phyloP scores from a whole-genome alignment of 2,329 filamentous ascomycete species.

The Thermothelomyces thermophilus region DNA sequence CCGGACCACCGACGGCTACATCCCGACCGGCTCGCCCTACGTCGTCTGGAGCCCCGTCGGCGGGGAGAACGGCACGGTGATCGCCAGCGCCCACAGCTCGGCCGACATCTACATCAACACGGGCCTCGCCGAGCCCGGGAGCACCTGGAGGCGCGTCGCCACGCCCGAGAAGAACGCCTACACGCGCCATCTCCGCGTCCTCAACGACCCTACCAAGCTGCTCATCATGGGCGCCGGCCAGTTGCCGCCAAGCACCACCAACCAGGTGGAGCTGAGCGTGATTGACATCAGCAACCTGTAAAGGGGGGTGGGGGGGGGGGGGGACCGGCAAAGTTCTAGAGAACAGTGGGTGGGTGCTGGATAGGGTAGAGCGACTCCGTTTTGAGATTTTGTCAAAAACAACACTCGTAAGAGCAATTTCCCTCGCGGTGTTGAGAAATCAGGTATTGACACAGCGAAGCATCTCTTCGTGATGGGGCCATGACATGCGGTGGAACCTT shows the following conservation, averaged over 20 bases:
- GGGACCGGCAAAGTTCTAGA: too few species aligned
- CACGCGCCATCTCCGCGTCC: conserved; percentile 32
- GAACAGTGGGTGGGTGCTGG: too few species aligned
- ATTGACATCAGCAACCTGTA: conserved; percentile 22
- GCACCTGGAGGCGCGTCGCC: conserved; percentile 32
- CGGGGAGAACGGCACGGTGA: conserved; percentile 38
- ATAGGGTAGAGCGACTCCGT: too few species aligned
- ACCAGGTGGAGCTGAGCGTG: conserved; percentile 36
- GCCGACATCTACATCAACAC: conserved; percentile 37
- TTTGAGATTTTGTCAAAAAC: too few species aligned
- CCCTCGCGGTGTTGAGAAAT: too few species aligned
- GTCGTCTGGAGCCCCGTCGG: conserved; percentile 39
- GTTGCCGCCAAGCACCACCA: conserved; percentile 42
- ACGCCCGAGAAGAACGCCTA: conserved; percentile 32
- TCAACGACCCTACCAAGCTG: conserved; percentile 31
- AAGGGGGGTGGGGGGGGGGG: background rate
- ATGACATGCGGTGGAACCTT: too few species aligned
- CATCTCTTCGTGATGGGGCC: too few species aligned
- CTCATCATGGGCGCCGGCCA: conserved; percentile 41
- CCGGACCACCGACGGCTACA: background rate
- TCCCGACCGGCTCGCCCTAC: conserved; percentile 34
- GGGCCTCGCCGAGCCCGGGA: conserved; percentile 29
- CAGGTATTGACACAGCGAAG: too few species aligned
- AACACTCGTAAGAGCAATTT: too few species aligned
- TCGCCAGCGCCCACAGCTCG: conserved; percentile 33